Evolutionary conservation across 1,284 basidiomycete species (phyloP).

Genomic region (Fomitopsis schrenkii): DNA sequence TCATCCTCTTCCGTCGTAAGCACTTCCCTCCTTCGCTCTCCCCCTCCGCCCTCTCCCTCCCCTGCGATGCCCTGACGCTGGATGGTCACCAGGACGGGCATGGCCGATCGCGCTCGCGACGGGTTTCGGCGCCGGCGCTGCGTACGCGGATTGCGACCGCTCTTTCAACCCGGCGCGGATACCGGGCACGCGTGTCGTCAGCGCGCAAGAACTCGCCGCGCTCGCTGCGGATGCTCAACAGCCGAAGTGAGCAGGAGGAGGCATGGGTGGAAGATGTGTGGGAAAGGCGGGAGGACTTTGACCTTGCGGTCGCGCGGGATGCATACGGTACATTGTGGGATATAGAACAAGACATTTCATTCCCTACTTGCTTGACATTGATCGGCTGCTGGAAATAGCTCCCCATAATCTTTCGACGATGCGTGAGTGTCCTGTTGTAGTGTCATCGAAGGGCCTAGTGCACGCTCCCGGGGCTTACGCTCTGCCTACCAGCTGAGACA

Average conservation of each 20-base stretch:
- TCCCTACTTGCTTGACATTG: too few relatives aligned
- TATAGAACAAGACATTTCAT: background rate
- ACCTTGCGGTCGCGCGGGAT: background rate
- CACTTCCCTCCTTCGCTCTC: constrained; percentile 21
- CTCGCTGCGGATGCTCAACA: constrained; percentile 2
- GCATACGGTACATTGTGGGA: too few relatives aligned
- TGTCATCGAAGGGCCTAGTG: too few relatives aligned
- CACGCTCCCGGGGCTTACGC: too few relatives aligned
- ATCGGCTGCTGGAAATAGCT: too few relatives aligned
- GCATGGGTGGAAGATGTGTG: background rate
- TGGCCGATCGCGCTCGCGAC: constrained; percentile 95
- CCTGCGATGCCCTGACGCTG: background rate
- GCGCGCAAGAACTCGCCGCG: constrained; percentile 16
- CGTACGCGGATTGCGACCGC: constrained; percentile 95
- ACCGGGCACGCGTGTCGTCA: constrained; percentile 81
- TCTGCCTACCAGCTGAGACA: too few relatives aligned
- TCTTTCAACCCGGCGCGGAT: constrained; percentile 94
- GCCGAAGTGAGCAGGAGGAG: constrained; percentile 16
- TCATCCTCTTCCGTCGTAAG: constrained; percentile 93
- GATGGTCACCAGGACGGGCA: constrained; percentile 69
- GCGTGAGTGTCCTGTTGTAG: too few relatives aligned
- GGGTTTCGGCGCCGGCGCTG: constrained; percentile 85
- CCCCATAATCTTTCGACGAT: too few relatives aligned
- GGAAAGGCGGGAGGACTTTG: background rate
- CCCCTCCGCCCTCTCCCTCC: background rate